Evolutionary conservation across 495 filamentous ascomycete genomes (phyloP), one percentile per base, ranked within the genome.

Genomic region (Chaetomium tenue): DNA sequence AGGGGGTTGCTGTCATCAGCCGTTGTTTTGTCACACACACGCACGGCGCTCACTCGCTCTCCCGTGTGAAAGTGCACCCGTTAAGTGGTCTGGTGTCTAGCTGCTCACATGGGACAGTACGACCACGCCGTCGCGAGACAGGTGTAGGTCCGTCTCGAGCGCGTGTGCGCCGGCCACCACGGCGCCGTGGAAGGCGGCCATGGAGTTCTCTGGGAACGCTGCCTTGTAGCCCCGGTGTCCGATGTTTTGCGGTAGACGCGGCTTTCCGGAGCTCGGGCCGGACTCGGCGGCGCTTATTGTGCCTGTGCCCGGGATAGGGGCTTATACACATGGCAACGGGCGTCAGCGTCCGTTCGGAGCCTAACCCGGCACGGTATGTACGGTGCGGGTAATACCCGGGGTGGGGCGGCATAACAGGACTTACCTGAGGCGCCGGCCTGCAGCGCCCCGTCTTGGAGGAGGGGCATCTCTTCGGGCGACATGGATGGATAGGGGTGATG

Each of bases 221-320:
- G 83, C 85, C 70, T 89, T 93, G 78, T 88, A 94, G 2, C 93
- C 93, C 26, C 93, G 84, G 78, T 98, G 93, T 11, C 89, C 89
- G 66, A 97, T 94, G 23, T 84, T 82, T 2, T 23, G 51, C n/a
- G 61, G 61, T 52, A 55, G 52, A 30, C 54, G 42, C 53, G 40
- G 13, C 15, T 13, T n/a, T 11, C 44, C 51, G 28, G 58, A 23
- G 3, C n/a, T n/a, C n/a, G n/a, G n/a, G n/a, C 23, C 44, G 11
- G 13, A 11, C 15, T 15, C 40, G 39, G 22, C 37, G 55, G 55
- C 3, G 39, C 4, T 22, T 26, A 47, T 22, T 20, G 13, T 12
- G 18, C 28, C 53, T 20, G 13, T 12, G 18, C 28, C 53, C 25
- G 18, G 53, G 53, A 39, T 23, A 15, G 46, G 18, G 18, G 16